Base-by-base conservation (phyloP, 1,284 basidiomycete genomes). In the Grifola frondosa region DNA sequence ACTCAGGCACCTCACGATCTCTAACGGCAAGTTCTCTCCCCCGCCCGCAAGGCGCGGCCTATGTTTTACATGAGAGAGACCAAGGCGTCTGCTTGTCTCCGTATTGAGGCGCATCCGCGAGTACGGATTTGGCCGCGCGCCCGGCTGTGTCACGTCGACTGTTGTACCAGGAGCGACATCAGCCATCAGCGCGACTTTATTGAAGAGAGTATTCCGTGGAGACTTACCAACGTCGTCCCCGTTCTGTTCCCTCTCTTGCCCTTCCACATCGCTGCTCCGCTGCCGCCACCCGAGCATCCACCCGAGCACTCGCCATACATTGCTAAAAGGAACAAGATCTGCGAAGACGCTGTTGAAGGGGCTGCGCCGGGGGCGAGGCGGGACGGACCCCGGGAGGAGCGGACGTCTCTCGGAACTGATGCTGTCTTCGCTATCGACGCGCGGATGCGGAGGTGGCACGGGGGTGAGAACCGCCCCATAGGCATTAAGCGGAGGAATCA, bases 401-500 rank as follows among this genome's bases (percentile, higher is more conserved):
- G 53, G 58, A 6, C 39, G 35, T 6, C 46, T 48, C 42, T 60
- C 57, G 13, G 34, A 26, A 22, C 25, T 17, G 20, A 9, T 37
- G 1, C 34, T 17, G 30, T 42, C 49, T n/a, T n/a, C n/a, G n/a
- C n/a, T n/a, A n/a, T n/a, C n/a, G n/a, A n/a, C n/a, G n/a, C n/a
- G n/a, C 28, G 38, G 4, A 30, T 17, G 20, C 23, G 29, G 23
- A 13, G 51, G 33, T n/a, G 62, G 53, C 34, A 65, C 53, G 52
- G 74, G 73, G 4, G 75, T 72, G n/a, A n/a, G n/a, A n/a, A n/a
- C n/a, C n/a, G n/a, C n/a, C 4, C 78, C 76, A 49, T 80, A 79
- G 2, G 66, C 65, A 50, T 73, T 77, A 48, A 74, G 72, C 2
- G 73, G 59, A 0, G 75, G 73, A 22, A 75, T 69, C 17, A 68